Evolutionary conservation across 176 grass and related monocot genomes (phyloP).

Genomic region (Ensete glaucum): DNA sequence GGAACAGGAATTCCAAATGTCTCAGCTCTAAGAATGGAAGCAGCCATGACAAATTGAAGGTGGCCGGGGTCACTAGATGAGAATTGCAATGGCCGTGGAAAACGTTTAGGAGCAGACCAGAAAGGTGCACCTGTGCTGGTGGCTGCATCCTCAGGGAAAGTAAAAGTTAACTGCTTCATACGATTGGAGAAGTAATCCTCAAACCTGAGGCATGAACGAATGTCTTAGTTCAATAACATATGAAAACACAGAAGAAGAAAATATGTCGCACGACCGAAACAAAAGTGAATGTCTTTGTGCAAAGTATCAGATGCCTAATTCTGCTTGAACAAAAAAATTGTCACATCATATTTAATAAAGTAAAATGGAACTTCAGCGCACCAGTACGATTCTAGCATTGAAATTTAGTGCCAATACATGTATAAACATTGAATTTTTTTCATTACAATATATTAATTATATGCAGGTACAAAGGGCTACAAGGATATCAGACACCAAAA

Average conservation of each 20-base stretch:
- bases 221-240: not conserved
- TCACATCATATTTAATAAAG: no score
- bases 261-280: not conserved
- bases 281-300: not conserved
- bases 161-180: constrained; percentile 76
- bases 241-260: not conserved
- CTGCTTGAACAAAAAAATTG: not conserved
- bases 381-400: no score
- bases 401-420: no score
- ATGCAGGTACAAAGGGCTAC: no score
- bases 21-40: constrained; percentile 69
- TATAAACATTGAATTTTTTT: no score
- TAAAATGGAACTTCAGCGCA: no score
- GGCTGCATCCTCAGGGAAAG: constrained; percentile 72
- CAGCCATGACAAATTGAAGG: constrained; percentile 57
- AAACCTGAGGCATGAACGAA: constrained; percentile 32
- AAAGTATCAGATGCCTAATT: not conserved
- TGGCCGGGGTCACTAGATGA: constrained; percentile 42
- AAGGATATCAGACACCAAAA: no score
- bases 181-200: constrained; percentile 76
- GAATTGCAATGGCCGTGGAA: constrained; percentile 66
- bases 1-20: constrained; percentile 62
- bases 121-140: constrained; percentile 80
- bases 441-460: no score
- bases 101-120: constrained; percentile 88